Evolutionary conservation across 2,329 filamentous ascomycete genomes (phyloP).

Genomic region (Nigrospora osmanthi): DNA sequence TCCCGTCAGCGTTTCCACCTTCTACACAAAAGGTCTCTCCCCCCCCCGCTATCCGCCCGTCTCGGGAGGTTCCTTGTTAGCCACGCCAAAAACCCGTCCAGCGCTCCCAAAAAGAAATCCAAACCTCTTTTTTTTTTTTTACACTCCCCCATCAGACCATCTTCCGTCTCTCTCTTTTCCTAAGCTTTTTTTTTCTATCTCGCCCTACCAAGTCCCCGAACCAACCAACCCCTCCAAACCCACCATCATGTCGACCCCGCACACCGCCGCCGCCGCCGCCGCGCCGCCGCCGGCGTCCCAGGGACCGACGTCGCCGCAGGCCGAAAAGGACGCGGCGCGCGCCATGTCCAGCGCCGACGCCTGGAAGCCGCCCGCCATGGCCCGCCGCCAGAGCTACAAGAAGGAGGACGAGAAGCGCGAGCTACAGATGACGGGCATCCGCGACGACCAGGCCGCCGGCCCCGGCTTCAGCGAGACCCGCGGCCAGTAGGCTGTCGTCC

Average conservation of each 20-base stretch:
- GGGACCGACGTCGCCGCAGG: slow-evolving; percentile 16
- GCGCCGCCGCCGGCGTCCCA: slow-evolving; percentile 1
- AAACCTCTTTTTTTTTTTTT: no score
- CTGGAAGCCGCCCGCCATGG: slow-evolving; percentile 40
- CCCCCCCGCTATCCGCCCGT: no score
- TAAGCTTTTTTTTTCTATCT: no score
- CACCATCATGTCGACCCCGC: not conserved
- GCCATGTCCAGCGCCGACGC: slow-evolving; percentile 25
- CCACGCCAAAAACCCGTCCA: no score
- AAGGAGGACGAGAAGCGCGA: slow-evolving; percentile 45
- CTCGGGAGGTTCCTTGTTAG: no score
- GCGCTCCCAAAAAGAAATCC: no score
- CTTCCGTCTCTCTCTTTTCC: no score
- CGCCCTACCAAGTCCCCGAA: no score
- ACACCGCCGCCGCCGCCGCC: slow-evolving; percentile 6
- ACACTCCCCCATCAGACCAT: no score
- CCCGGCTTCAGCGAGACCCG: slow-evolving; percentile 34
- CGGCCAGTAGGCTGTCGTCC: not conserved
- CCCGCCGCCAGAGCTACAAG: slow-evolving; percentile 41
- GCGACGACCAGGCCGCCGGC: slow-evolving; percentile 20
- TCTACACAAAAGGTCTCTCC: no score
- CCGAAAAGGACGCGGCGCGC: slow-evolving; percentile 23
- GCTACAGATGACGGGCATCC: slow-evolving; percentile 37
- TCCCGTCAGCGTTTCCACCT: no score
- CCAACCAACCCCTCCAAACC: no score